These are phyloP conservation scores for Chondrostereum purpureum DNA, from an alignment of 1,284 basidiomycete species.

Conservation along the genomic window DNA sequence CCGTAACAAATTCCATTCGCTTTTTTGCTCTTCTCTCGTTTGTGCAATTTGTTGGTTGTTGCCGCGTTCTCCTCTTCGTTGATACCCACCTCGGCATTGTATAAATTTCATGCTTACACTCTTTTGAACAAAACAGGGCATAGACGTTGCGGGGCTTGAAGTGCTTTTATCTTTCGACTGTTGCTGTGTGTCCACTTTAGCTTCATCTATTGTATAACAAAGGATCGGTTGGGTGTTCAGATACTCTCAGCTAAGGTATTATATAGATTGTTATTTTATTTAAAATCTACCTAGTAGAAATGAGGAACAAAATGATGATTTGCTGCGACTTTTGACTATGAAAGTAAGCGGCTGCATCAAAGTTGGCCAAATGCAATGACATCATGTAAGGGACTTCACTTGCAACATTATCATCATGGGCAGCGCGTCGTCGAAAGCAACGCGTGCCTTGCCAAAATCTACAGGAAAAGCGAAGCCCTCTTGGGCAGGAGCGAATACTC, in stretches of 20 bases:
- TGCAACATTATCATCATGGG: constrained; percentile 62
- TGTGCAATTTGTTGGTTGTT: constrained; percentile 22
- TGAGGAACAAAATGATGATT: no score
- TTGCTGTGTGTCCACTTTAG: constrained; percentile 17
- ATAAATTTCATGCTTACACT: constrained; percentile 27
- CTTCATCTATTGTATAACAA: constrained; percentile 25
- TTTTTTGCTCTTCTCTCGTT: no score
- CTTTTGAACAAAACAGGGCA: constrained; percentile 22
- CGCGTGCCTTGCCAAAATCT: constrained; percentile 55
- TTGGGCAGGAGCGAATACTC: constrained; percentile 48
- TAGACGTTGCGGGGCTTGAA: constrained; percentile 17
- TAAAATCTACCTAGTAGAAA: background rate
- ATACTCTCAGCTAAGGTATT: constrained; percentile 22
- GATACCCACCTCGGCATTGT: constrained; percentile 26
- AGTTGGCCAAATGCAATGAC: constrained; percentile 9
- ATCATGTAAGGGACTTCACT: no score
- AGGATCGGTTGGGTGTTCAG: constrained; percentile 27
- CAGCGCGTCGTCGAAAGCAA: constrained; percentile 57
- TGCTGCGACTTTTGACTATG: no score
- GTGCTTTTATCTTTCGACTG: constrained; percentile 20
- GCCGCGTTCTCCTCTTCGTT: constrained; percentile 23
- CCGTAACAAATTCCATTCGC: no score
- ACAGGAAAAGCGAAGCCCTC: constrained; percentile 30
- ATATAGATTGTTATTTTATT: constrained; percentile 25
- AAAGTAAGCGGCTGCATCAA: no score